These are phyloP conservation scores for Diplodia intermedia DNA, from an alignment of 2,329 filamentous ascomycete genomes.

Conservation along the genomic window DNA sequence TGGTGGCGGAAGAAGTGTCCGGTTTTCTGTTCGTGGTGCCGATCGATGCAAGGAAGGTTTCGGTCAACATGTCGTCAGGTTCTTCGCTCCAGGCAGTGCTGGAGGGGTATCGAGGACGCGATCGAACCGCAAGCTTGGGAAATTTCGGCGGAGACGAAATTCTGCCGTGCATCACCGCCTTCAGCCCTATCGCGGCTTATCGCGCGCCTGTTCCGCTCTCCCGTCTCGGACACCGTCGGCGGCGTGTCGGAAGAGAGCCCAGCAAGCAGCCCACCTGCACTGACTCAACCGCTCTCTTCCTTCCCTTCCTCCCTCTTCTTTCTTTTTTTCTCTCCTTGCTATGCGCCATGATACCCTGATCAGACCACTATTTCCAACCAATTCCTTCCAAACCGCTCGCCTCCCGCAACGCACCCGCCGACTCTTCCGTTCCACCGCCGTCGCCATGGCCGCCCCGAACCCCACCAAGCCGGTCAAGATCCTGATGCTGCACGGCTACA, in stretches of 20 bases:
- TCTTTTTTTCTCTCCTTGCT: not conserved
- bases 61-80: constrained; percentile 54
- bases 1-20: constrained; percentile 59
- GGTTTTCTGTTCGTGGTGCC: constrained; percentile 51
- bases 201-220: constrained; percentile 2
- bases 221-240: constrained; percentile 30
- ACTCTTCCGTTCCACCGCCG: not conserved
- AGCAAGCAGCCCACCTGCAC: not conserved
- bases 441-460: constrained; percentile 43
- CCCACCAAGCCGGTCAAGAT: constrained; percentile 51
- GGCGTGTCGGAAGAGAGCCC: constrained; percentile 11
- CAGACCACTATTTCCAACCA: not conserved
- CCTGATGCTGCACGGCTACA: constrained; percentile 73
- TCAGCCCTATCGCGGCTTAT: constrained; percentile 27
- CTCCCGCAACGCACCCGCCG: not conserved
- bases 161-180: constrained; percentile 14
- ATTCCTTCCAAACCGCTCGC: constrained; percentile 7
- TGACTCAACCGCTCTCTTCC: constrained; percentile 15
- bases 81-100: not conserved
- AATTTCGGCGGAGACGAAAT: constrained; percentile 28
- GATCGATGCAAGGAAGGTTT: constrained; percentile 59
- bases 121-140: constrained; percentile 15
- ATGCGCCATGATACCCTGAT: constrained; percentile 30
- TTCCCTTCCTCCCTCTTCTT: not conserved
- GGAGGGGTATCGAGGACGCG: constrained; percentile 21